Conservation (phyloP, 306 rosid species). For the Sphenostylis stenocarpa region DNA sequence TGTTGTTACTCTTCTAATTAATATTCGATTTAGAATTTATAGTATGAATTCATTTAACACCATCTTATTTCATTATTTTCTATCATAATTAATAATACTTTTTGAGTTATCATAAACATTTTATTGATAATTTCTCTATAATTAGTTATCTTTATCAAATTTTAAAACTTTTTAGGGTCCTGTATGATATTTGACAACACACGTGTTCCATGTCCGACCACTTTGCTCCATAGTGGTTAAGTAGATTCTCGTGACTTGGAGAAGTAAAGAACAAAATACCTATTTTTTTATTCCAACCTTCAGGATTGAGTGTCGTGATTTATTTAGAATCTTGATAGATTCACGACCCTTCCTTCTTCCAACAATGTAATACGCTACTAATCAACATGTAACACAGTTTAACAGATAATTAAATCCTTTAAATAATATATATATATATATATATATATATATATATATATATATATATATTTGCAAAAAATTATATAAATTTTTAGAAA, state of each 20-base stretch:
- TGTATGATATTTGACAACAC: neutral
- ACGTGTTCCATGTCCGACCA: neutral
- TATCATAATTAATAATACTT: too few species aligned
- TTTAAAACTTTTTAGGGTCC: neutral
- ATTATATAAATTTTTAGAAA: too few species aligned
- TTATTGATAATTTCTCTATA: neutral
- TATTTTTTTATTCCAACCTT: neutral
- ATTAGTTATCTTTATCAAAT: neutral
- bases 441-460: too few species aligned
- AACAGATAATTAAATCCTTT: neutral
- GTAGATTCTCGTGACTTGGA: neutral
- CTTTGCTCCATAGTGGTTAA: neutral
- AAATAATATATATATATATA: too few species aligned
- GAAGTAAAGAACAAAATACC: neutral
- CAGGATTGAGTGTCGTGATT: neutral
- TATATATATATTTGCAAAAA: too few species aligned
- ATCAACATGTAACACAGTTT: neutral
- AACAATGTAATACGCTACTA: neutral
- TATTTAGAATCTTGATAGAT: neutral
- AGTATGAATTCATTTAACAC: too few species aligned
- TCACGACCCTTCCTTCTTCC: neutral
- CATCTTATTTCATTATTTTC: too few species aligned
- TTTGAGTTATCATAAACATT: neutral
- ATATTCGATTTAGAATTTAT: too few species aligned
- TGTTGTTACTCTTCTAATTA: neutral